Base-by-base conservation (phyloP, 2,329 filamentous ascomycete genomes). In the Penicillium rolfsii region DNA sequence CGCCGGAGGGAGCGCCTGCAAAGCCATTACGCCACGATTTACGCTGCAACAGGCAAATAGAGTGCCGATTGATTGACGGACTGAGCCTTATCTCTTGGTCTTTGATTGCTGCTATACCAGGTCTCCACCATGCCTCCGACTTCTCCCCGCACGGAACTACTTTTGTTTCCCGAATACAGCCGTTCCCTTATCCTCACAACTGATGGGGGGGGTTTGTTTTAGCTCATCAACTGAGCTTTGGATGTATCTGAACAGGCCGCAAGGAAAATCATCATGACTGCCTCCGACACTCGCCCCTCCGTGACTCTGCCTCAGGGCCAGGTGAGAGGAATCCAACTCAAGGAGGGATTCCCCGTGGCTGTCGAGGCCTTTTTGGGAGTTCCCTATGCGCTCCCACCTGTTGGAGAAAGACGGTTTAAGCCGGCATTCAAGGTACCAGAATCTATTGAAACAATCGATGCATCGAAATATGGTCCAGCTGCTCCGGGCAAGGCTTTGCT, bases 361-460 rank as follows among this genome's bases (percentile, higher is more conserved):
- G 59, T 76, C 4, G 74, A 77, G 33, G 73, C 73, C 5, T 85
- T 85, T 64, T 71, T 81, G 0, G 81, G 82, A 1, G 77, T 85
- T 11, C 82, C 81, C 0, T 84, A 84, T 61, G 82, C 80, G 0
- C 67, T 79, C 2, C 78, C 81, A 3, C 81, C 83, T 11, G 75
- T 71, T 2, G 82, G 80, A 0, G 74, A 82, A n/a, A 73, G 73
- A 22, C 77, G 83, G 14, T 85, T 84, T 61, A 74, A 73, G 5
- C 77, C 72, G 4, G 70, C 81, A 0, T 71, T 70, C 28, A 69
- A 69, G 33, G 67, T 77, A 22, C n/a, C 28, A 4, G 14, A 30
- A 7, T 66, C 70, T 12, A 54, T 57, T 14, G 56, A 68, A 22
- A 64, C 64, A 4, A 75, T 80, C 50, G 72, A 80, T 64, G 77